A percentile compares a stretch with the other conserved stretches of the same genome.
phyloP scores from a whole-genome alignment of 495 filamentous ascomycete species.

The Cercophora newfieldiana region DNA sequence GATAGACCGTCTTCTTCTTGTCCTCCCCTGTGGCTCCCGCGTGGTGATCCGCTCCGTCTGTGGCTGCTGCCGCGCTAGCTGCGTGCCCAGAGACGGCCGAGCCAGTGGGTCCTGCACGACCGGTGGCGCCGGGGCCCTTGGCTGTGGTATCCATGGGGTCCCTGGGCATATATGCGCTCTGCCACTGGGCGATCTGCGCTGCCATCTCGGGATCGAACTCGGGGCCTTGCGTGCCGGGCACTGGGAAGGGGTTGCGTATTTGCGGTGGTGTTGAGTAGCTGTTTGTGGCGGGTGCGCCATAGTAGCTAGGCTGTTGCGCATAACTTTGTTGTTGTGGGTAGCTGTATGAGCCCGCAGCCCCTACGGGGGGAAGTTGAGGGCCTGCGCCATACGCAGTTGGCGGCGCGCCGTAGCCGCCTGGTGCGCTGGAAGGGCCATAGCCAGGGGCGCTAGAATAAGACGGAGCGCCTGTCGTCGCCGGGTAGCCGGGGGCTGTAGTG shows the following conservation, averaged over 20 bases:
- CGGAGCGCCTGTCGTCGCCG: slow-evolving; percentile 20
- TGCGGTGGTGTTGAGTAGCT: slow-evolving; percentile 61
- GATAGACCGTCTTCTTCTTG: slow-evolving; percentile 72
- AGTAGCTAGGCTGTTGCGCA: slow-evolving; percentile 47
- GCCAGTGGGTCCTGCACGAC: slow-evolving; percentile 38
- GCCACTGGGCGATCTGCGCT: slow-evolving; percentile 94
- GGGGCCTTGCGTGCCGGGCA: slow-evolving; percentile 54
- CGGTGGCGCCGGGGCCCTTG: slow-evolving; percentile 34
- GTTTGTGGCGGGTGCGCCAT: slow-evolving; percentile 25
- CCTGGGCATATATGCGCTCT: slow-evolving; percentile 78
- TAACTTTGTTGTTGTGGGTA: slow-evolving; percentile 46
- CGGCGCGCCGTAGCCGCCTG: slow-evolving; percentile 41
- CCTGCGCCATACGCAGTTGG: slow-evolving; percentile 37
- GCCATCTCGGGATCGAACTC: slow-evolving; percentile 80
- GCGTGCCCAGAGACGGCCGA: too few relatives aligned
- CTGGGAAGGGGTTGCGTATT: slow-evolving; percentile 84
- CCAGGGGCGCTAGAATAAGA: slow-evolving; percentile 22
- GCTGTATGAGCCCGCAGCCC: slow-evolving; percentile 42
- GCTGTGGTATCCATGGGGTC: slow-evolving; percentile 40
- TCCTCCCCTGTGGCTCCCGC: slow-evolving; percentile 25
- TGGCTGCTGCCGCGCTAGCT: slow-evolving; percentile 29
- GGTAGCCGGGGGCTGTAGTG: slow-evolving; percentile 31
- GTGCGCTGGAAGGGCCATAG: slow-evolving; percentile 36
- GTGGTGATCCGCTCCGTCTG: slow-evolving; percentile 42
- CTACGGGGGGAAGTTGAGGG: slow-evolving; percentile 32